Base-by-base conservation (phyloP, 495 filamentous ascomycete genomes). In the Sporormia fimetaria region DNA sequence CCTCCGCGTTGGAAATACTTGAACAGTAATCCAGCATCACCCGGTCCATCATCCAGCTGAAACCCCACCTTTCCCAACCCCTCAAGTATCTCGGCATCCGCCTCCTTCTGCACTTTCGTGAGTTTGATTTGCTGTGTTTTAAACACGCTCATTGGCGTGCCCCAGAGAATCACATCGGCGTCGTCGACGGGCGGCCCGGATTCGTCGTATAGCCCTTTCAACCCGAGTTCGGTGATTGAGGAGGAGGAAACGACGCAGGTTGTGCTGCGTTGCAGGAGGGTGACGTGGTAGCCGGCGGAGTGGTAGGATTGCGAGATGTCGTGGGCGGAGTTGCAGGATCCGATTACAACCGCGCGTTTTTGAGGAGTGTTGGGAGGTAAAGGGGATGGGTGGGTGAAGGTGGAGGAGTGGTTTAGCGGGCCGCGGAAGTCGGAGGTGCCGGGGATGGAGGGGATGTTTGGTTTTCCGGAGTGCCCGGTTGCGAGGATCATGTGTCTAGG, bases 221-320 rank as follows among this genome's bases (percentile, higher is more conserved):
- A 58, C 10, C 69, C 74, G 28, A 52, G 43, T 10, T 52, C 41
- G 34, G 40, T 44, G 35, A 51, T 45, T 27, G 40, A 21, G 12
- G 24, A 10, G 14, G 43, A 47, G 0, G 72, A 70, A 5, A 87
- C 60, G 23, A 93, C 77, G 38, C 68, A 77, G 0, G 85, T 88
- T 10, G 75, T 74, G 0, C 77, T 79, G 12, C 85, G 74, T 64
- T 92, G 84, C 8, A 92, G 65, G 53, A 92, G 75, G 6, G 83
- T 88, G n/a, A 87, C 79, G n/a, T 80, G 68, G 49, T 81, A 81
- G 1, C 85, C 85, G 27, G 81, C 76, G 52, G 88, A 82, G 56
- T 75, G 76, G 54, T 69, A 88, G 49, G 88, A 79, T 55, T 88
- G 81, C 21, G 80, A 77, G 46, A 92, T 92, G 55, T 92, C 85